These are phyloP conservation scores for Geranium brycei DNA, from an alignment of 345 rosid species.

Conservation along the genomic window DNA sequence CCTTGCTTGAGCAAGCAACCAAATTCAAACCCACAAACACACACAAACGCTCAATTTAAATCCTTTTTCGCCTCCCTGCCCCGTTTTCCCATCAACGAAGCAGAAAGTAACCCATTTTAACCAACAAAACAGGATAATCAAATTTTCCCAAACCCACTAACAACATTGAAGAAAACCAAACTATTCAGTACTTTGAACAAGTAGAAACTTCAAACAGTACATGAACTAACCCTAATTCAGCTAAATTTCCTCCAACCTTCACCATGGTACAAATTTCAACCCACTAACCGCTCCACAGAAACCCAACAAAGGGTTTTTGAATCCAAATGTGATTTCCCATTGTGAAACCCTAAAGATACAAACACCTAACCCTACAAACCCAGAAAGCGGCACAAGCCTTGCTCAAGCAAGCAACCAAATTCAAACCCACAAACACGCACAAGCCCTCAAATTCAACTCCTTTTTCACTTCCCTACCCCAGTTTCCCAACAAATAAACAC, in stretches of 20 bases:
- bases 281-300: no score
- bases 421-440: slow-evolving; percentile 2
- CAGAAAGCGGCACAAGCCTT: background rate
- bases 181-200: no score
- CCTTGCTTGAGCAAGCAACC: background rate
- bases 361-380: background rate
- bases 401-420: background rate
- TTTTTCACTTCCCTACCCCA: background rate
- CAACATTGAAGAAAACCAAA: no score
- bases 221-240: no score
- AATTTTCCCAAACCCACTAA: background rate
- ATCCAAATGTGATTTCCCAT: background rate
- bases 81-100: slow-evolving; percentile 6
- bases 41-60: background rate
- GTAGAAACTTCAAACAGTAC: no score
- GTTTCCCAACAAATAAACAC: slow-evolving; percentile 7
- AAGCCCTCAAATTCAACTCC: background rate
- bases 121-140: background rate
- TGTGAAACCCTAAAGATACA: background rate
- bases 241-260: no score
- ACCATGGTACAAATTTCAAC: no score
- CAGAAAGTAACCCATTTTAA: slow-evolving; percentile 2
- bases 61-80: background rate
- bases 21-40: slow-evolving; percentile 3
- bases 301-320: no score